Percentiles rank a stretch among this genome's conserved stretches.
phyloP scores from a whole-genome alignment of 805 yeast genomes.

The Metschnikowia bowlesiae region DNA sequence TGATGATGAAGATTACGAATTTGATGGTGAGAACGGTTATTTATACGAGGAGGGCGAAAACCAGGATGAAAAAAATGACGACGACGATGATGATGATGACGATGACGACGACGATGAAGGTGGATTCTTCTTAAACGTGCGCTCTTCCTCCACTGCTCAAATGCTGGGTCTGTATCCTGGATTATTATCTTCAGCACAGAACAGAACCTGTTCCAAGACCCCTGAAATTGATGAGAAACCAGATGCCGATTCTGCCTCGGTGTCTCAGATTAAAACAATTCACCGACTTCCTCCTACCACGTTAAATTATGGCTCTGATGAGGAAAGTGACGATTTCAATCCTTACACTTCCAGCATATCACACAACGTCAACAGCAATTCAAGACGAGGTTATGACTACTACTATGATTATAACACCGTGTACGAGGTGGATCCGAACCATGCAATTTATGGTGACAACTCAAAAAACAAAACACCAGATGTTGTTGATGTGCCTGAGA shows the following conservation, averaged over 20 bases:
- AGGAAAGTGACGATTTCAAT: conserved; percentile 56
- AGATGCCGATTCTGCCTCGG: conserved; percentile 28
- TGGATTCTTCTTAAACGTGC: conserved; percentile 61
- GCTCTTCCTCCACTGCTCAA: conserved; percentile 35
- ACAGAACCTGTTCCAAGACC: conserved; percentile 6
- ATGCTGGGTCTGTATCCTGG: conserved; percentile 16
- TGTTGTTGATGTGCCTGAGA: conserved; percentile 46
- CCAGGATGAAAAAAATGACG: conserved; percentile 20
- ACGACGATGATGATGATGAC: conserved; percentile 28
- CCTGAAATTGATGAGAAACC: conserved; percentile 21
- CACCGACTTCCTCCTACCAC: conserved; percentile 83
- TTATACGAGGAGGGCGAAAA: conserved; percentile 12
- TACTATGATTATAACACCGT: conserved; percentile 79
- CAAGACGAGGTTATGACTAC: conserved; percentile 66
- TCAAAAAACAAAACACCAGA: conserved; percentile 30
- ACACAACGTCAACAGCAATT: conserved; percentile 64
- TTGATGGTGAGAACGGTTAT: conserved; percentile 16
- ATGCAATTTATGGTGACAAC: conserved; percentile 31
- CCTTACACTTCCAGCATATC: conserved; percentile 53
- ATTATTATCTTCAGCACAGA: conserved; percentile 9
- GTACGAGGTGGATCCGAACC: conserved; percentile 50
- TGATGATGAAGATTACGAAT: conserved; percentile 17
- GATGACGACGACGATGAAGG: conserved; percentile 51
- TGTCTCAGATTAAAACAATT: conserved; percentile 50
- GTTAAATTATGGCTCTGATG: conserved; percentile 67